Percentiles rank a stretch among this genome's conserved stretches.
Evolutionary conservation across 2,329 filamentous ascomycete genomes (phyloP).

Genomic region (Ophiocordyceps camponoti-saundersi): DNA sequence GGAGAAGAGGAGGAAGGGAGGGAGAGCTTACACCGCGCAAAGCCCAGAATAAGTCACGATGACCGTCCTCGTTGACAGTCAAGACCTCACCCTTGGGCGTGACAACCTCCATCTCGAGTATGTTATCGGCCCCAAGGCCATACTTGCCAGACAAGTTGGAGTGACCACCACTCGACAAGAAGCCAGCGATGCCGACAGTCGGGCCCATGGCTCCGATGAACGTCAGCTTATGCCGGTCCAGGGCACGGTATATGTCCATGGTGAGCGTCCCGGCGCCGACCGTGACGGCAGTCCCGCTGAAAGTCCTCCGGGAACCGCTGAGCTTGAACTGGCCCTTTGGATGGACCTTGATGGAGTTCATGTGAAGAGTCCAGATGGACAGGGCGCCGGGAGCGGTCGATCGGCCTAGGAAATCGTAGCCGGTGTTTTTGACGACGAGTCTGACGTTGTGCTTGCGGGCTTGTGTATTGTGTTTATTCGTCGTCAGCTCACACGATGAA

Average conservation of each 20-base stretch:
- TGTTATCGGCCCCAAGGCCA: slow-evolving; percentile 36
- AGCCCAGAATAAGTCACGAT: slow-evolving; percentile 38
- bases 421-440: slow-evolving; percentile 21
- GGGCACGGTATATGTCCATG: slow-evolving; percentile 26
- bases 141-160: slow-evolving; percentile 31
- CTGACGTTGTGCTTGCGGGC: slow-evolving; percentile 24
- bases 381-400: slow-evolving; percentile 31
- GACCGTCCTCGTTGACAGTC: slow-evolving; percentile 26
- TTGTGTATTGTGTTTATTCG: slow-evolving; percentile 3
- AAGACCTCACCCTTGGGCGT: slow-evolving; percentile 35
- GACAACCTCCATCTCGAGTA: slow-evolving; percentile 37
- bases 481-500: not conserved
- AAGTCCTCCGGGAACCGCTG: slow-evolving; percentile 19
- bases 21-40: slow-evolving; percentile 25
- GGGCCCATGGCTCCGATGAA: slow-evolving; percentile 37
- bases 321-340: slow-evolving; percentile 20
- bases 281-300: slow-evolving; percentile 31
- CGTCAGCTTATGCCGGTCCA: slow-evolving; percentile 24
- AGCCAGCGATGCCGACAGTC: slow-evolving; percentile 43
- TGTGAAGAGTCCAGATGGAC: slow-evolving; percentile 34
- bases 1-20: not conserved
- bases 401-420: slow-evolving; percentile 26
- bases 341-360: slow-evolving; percentile 21
- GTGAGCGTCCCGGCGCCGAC: slow-evolving; percentile 35
- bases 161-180: slow-evolving; percentile 44